Evolutionary conservation across 192 early-diverging fungal genomes (phyloP), one percentile per base, ranked within the genome.

Genomic region (Mortierella hygrophila): DNA sequence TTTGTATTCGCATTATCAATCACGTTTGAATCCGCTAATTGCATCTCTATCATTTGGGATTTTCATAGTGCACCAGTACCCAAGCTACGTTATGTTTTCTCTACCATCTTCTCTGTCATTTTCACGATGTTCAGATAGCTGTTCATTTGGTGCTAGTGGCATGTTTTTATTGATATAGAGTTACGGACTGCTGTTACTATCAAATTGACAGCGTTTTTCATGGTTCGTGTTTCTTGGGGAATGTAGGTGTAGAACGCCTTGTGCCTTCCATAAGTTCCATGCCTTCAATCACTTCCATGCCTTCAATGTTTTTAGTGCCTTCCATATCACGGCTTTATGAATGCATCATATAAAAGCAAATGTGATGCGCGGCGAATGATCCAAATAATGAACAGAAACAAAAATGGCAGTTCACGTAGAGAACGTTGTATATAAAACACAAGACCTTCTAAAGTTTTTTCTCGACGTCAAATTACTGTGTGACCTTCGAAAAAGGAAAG

Each of bases 401-500:
- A 65, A 65, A 0, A 26, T 13, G 26, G 35, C 10, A 65, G 57
- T 63, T 63, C 29, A 9, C 7, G 26, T n/a, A 8, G 3, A 21
- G 9, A 23, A 26, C 55, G 23, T 26, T n/a, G 29, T 3, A 15
- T 9, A 26, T 6, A 26, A 26, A 57, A 26, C 3, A 9, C 29
- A 65, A 10, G 9, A 32, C 29, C 60, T 63, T 63, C 60, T 65
- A 10, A 23, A 60, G 55, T 10, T 46, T 46, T 26, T 26, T 26
- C 29, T 10, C 49, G 49, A 52, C 49, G 49, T 52, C 6, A 65
- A 63, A 65, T 35, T 65, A 26, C 60, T 65, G 60, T 65, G 60
- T 65, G 29, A 65, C 60, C 60, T 65, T 65, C 29, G 29, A 65
- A 65, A 65, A 65, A 65, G 57, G 57, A 29, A 57, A 9, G 57